Evolutionary conservation across 1,284 basidiomycete genomes (phyloP).

Genomic region (Moesziomyces antarcticus): DNA sequence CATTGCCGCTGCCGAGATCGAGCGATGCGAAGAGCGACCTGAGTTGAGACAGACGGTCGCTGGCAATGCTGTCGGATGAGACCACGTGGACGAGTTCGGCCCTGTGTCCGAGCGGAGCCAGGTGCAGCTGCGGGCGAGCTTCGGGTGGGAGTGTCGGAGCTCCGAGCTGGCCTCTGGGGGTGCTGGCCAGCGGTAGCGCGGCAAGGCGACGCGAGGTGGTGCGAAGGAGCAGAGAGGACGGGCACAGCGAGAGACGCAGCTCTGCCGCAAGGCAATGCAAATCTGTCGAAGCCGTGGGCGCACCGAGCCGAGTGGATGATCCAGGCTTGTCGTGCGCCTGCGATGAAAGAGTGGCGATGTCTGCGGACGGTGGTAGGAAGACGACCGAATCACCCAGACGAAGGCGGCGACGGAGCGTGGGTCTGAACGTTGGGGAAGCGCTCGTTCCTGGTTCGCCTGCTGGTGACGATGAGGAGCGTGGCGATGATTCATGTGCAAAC

Average conservation of each 20-base stretch:
- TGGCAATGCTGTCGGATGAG: slow-evolving; percentile 2
- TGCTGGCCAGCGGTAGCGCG: slow-evolving; percentile 15
- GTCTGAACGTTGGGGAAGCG: background rate
- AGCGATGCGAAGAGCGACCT: slow-evolving; percentile 4
- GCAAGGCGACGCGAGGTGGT: slow-evolving; percentile 13
- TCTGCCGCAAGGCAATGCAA: slow-evolving; percentile 8
- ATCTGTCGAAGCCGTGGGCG: background rate
- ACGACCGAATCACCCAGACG: slow-evolving; percentile 16
- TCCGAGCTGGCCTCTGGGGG: slow-evolving; percentile 1
- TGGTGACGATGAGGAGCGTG: background rate
- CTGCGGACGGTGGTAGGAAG: slow-evolving; percentile 13
- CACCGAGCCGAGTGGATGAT: slow-evolving; percentile 5
- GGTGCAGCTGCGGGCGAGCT: slow-evolving; percentile 4
- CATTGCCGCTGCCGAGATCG: background rate
- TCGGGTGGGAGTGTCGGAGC: background rate
- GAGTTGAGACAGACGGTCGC: slow-evolving; percentile 18
- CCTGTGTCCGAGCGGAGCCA: slow-evolving; percentile 16
- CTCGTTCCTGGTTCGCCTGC: background rate
- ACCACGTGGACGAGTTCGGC: slow-evolving; percentile 14
- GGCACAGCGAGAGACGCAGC: slow-evolving; percentile 5
- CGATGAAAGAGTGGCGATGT: background rate
- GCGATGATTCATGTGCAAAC: background rate
- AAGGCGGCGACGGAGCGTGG: background rate
- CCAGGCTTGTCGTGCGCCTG: background rate
- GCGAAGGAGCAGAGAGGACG: slow-evolving; percentile 5